Evolutionary conservation across 352 stramenopile genomes (phyloP).

Genomic region (Phytophthora kernoviae): DNA sequence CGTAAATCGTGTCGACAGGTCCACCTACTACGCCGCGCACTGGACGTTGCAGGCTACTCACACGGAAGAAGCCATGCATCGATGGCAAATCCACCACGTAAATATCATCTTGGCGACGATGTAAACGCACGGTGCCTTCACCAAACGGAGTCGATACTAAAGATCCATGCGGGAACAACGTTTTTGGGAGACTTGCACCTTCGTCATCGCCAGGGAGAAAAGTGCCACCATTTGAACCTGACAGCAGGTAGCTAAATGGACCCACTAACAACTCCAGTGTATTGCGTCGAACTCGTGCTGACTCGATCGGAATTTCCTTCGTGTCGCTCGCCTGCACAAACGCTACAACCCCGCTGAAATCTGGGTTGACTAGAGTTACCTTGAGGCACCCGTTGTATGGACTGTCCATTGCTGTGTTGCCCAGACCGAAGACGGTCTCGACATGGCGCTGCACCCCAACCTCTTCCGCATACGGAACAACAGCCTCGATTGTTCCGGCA

Average conservation of each 20-base stretch:
- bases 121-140: conserved; percentile 54
- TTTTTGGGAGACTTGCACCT: conserved; percentile 19
- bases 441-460: conserved; percentile 41
- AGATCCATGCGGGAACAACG: conserved; percentile 47
- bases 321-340: conserved; percentile 53
- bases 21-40: conserved; percentile 63
- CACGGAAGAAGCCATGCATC: conserved; percentile 57
- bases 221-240: conserved; percentile 11
- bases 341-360: conserved; percentile 46
- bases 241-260: conserved; percentile 67
- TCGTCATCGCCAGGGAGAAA: conserved; percentile 4
- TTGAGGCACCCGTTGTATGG: conserved; percentile 55
- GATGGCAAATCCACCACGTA: conserved; percentile 59
- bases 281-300: conserved; percentile 51
- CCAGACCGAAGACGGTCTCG: conserved; percentile 65
- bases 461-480: conserved; percentile 53
- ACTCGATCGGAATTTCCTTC: conserved; percentile 36
- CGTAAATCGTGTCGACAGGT: conserved; percentile 71
- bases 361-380: conserved; percentile 50
- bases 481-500: conserved; percentile 1
- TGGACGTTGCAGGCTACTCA: conserved; percentile 33
- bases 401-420: conserved; percentile 50
- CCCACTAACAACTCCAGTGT: conserved; percentile 75
- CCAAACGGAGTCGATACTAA: conserved; percentile 74
- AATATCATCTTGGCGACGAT: conserved; percentile 51